Evolutionary conservation across 2,329 filamentous ascomycete genomes (phyloP).

Genomic region (Neoarthrinium moseri): DNA sequence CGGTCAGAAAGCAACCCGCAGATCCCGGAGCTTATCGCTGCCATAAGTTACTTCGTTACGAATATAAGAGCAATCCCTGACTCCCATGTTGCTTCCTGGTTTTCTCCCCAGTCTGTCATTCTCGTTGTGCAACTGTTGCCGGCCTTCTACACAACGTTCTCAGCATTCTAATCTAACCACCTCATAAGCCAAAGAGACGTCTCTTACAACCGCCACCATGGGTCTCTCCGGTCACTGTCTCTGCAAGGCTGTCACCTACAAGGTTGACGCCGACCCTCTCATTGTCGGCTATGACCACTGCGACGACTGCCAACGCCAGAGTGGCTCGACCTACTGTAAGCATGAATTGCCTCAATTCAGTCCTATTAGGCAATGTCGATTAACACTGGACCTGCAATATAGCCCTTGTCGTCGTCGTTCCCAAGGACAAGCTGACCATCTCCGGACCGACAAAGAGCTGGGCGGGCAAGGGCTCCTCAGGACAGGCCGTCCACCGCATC

Average conservation of each 20-base stretch:
- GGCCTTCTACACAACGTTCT: too few relatives aligned
- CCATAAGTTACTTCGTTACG: too few relatives aligned
- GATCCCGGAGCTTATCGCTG: too few relatives aligned
- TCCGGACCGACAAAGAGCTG: conserved; percentile 65
- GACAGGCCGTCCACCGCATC: conserved; percentile 63
- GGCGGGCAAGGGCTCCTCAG: conserved; percentile 58
- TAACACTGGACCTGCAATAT: conserved; percentile 13
- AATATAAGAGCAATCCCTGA: too few relatives aligned
- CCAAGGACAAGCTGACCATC: conserved; percentile 63
- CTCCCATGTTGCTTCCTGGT: too few relatives aligned
- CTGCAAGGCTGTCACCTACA: conserved; percentile 71
- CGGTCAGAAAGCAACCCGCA: too few relatives aligned
- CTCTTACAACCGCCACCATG: conserved; percentile 58
- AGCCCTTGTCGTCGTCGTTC: conserved; percentile 66
- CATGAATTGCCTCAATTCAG: conserved; percentile 7
- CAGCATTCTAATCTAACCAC: too few relatives aligned
- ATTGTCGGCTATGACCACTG: conserved; percentile 67
- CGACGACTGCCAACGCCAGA: conserved; percentile 71
- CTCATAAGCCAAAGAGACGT: too few relatives aligned
- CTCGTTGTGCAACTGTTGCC: too few relatives aligned
- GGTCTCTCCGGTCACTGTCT: conserved; percentile 69
- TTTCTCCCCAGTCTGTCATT: too few relatives aligned
- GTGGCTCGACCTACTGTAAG: conserved; percentile 66
- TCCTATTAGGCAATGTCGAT: neutral
- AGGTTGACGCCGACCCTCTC: conserved; percentile 36